These are phyloP conservation scores for Meyerozyma smithsonii DNA, from an alignment of 1,139 yeast genomes.

Conservation along the genomic window DNA sequence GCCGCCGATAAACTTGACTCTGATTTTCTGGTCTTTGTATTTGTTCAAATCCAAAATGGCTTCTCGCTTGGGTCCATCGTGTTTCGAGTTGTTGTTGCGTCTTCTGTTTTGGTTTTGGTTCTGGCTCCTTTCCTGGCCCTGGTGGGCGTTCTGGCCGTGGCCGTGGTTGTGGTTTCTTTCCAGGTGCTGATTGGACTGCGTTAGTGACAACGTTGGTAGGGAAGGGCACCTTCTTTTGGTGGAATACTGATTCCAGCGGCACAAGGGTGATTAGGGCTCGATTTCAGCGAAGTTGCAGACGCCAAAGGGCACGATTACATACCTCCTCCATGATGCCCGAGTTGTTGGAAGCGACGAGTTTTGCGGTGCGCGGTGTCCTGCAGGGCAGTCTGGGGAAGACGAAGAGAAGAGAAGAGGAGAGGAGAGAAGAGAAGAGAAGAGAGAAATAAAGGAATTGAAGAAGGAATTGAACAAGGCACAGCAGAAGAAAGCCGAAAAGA, in stretches of 20 bases:
- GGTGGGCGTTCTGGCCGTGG: slow-evolving; percentile 1
- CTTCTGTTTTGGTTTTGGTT: slow-evolving; percentile 17
- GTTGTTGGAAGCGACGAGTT: background rate
- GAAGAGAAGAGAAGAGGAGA: background rate
- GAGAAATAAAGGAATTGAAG: background rate
- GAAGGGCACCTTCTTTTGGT: background rate
- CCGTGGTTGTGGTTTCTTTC: slow-evolving; percentile 3
- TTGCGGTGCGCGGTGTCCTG: background rate
- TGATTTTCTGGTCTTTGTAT: slow-evolving; percentile 67
- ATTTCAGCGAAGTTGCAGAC: background rate
- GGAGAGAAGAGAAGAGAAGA: background rate
- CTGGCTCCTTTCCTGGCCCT: slow-evolving; percentile 5
- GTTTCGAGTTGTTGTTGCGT: slow-evolving; percentile 28
- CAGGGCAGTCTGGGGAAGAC: background rate
- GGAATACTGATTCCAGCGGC: background rate
- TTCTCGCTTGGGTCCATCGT: slow-evolving; percentile 81
- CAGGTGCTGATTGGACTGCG: background rate
- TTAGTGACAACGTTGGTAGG: background rate
- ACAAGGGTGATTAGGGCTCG: background rate
- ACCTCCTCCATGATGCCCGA: background rate
- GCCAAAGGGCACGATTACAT: background rate
- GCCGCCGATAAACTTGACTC: slow-evolving; percentile 89
- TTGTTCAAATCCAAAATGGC: slow-evolving; percentile 81
- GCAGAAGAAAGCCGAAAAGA: background rate
- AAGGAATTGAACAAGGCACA: too few species aligned